These are phyloP conservation scores for Ophiobolus disseminans DNA, from an alignment of 2,329 filamentous ascomycete genomes.

Conservation along the genomic window DNA sequence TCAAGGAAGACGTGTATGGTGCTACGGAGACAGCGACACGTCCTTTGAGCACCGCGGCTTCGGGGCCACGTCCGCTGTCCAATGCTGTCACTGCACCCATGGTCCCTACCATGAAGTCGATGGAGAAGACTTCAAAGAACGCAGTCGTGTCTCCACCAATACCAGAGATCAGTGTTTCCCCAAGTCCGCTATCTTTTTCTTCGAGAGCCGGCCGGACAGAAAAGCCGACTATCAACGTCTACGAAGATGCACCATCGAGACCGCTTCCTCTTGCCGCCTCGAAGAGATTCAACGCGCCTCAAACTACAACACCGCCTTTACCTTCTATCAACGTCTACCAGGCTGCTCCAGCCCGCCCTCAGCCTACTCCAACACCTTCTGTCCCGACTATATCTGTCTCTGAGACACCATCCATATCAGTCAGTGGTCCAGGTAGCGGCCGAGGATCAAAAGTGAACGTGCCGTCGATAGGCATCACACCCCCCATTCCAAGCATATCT, in stretches of 20 bases:
- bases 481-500: conserved; percentile 34
- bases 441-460: conserved; percentile 28
- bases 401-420: conserved; percentile 36
- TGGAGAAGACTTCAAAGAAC: conserved; percentile 42
- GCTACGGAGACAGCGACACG: conserved; percentile 27
- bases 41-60: conserved; percentile 23
- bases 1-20: conserved; percentile 60
- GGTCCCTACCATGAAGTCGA: conserved; percentile 61
- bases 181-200: conserved; percentile 23
- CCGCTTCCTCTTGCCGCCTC: conserved; percentile 32
- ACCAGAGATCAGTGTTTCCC: conserved; percentile 42
- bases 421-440: conserved; percentile 18
- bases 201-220: conserved; percentile 25
- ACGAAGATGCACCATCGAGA: conserved; percentile 37
- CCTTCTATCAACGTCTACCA: conserved; percentile 61
- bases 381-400: conserved; percentile 33
- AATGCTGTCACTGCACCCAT: conserved; percentile 52
- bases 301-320: conserved; percentile 29
- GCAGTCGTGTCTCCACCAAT: conserved; percentile 33
- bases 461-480: conserved; percentile 25
- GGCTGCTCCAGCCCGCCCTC: conserved; percentile 35
- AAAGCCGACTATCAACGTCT: conserved; percentile 32
- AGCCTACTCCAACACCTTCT: conserved; percentile 32
- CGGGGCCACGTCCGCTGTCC: conserved; percentile 35
- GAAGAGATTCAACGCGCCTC: conserved; percentile 39